phyloP scores from a whole-genome alignment of 208 protist species.

The Zelonia costaricensis region DNA sequence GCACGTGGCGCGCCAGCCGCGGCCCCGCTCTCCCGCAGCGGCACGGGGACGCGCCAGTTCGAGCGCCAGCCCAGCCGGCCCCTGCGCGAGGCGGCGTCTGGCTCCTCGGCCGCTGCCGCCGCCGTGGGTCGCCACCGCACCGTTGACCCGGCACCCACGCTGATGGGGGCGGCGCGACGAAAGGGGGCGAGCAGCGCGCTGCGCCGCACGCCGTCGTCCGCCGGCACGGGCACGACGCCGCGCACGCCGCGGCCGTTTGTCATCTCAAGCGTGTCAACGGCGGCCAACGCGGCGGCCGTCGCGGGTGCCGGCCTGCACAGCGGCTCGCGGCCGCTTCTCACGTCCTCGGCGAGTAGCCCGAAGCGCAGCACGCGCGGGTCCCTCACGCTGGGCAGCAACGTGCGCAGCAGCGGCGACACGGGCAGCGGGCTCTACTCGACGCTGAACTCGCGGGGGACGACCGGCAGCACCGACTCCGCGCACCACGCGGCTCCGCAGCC shows the following conservation, averaged over 20 bases:
- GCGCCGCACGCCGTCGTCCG: conserved; percentile 14
- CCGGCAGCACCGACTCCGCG: too few relatives aligned
- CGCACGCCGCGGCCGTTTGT: conserved; percentile 25
- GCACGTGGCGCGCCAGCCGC: conserved; percentile 1
- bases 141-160: conserved; percentile 27
- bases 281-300: conserved; percentile 4
- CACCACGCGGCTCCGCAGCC: too few relatives aligned
- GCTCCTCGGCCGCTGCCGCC: not conserved
- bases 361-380: conserved; percentile 26
- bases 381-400: conserved; percentile 5
- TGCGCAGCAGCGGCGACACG: conserved; percentile 6
- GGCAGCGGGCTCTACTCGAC: not conserved
- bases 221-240: conserved; percentile 7
- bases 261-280: conserved; percentile 26
- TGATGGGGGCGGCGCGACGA: conserved; percentile 12
- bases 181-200: not conserved
- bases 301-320: not conserved
- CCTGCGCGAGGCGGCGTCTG: not conserved
- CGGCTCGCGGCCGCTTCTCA: conserved; percentile 16
- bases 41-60: conserved; percentile 7
- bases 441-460: too few relatives aligned
- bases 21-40: conserved; percentile 9
- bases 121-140: too few relatives aligned
- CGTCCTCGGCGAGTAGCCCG: conserved; percentile 14
- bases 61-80: conserved; percentile 17